Base-by-base conservation (phyloP, 345 rosid species). In the Populus nigra region DNA sequence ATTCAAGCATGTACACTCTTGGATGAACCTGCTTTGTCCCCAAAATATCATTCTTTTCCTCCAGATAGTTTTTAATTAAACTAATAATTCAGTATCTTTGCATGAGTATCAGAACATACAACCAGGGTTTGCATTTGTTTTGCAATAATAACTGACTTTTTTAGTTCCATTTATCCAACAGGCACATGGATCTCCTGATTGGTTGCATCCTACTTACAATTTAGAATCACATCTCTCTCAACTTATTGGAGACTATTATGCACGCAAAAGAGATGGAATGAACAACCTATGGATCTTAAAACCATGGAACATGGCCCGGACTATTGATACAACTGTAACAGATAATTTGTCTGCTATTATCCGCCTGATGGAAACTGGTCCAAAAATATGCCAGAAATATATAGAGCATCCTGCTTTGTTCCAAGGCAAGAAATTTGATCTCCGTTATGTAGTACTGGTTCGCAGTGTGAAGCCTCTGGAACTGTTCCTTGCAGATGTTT, bases 291-390 rank as follows among this genome's bases (percentile, higher is more conserved):
- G 98, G 98, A 94, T 94, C 84, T 88, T 93, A 85, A 94, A 93
- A 85, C 98, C 98, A 36, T 94, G 98, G 98, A 94, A 94, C 82
- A 94, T 94, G 98, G 98, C 98, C 33, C 89, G 98, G 53, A 91
- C 98, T 31, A 90, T 94, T 68, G 98, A 94, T 83, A 94, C 98
- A 66, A 89, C 93, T 77, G 91, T 94, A 75, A 94, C 91, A 5
- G 91, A 86, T 71, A 88, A 89, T 80, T 76, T 91, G 83, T 82
- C 95, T 77, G 94, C 93, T 59, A 86, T 93, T 80, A 90, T 95
- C 85, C 95, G 99, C 36, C 85, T 93, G 83, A 93, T 95, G 93
- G 99, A 95, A 89, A 95, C 99, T 22, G 99, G 99, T 66, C 99
- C 99, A 12, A 95, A 95, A 89, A 91, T 95, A 84, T 95, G 99